Conservation (phyloP, 169 alveolate species). For the Theileria sp. region DNA sequence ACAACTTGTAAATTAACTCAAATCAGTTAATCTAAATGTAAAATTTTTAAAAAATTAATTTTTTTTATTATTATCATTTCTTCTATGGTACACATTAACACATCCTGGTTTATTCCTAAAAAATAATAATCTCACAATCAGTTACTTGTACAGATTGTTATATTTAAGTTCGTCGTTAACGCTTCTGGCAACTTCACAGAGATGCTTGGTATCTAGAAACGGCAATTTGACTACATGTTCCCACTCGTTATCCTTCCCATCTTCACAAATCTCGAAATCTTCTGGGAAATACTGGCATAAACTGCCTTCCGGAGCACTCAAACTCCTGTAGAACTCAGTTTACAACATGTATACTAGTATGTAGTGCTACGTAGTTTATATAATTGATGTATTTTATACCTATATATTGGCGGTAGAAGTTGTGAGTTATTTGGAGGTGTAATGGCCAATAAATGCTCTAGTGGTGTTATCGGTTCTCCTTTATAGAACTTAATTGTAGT, state of each 20-base stretch:
- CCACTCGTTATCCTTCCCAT: slow-evolving; percentile 65
- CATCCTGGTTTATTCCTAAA: slow-evolving; percentile 61
- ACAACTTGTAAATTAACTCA: not conserved
- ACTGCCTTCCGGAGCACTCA: slow-evolving; percentile 35
- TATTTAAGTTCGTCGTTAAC: slow-evolving; percentile 56
- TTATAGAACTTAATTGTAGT: slow-evolving; percentile 57
- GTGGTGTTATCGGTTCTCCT: slow-evolving; percentile 68
- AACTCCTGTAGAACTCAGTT: slow-evolving; percentile 4
- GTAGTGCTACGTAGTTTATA: not conserved
- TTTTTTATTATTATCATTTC: not conserved
- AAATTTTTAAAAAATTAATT: not conserved
- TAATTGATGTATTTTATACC: slow-evolving; percentile 16
- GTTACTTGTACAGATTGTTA: slow-evolving; percentile 48
- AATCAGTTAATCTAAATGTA: not conserved
- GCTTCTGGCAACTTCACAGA: slow-evolving; percentile 48
- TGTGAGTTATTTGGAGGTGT: slow-evolving; percentile 58
- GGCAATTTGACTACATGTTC: slow-evolving; percentile 67
- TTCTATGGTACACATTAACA: slow-evolving; percentile 50
- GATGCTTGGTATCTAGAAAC: slow-evolving; percentile 53
- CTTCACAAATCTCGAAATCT: slow-evolving; percentile 61
- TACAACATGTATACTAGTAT: not conserved
- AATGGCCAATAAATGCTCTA: slow-evolving; percentile 61
- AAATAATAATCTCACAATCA: not conserved
- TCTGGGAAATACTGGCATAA: slow-evolving; percentile 61
- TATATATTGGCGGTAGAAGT: slow-evolving; percentile 57